These are phyloP conservation scores for Sporobolomyces phaffii DNA, from an alignment of 768 basidiomycete species.

Conservation along the genomic window DNA sequence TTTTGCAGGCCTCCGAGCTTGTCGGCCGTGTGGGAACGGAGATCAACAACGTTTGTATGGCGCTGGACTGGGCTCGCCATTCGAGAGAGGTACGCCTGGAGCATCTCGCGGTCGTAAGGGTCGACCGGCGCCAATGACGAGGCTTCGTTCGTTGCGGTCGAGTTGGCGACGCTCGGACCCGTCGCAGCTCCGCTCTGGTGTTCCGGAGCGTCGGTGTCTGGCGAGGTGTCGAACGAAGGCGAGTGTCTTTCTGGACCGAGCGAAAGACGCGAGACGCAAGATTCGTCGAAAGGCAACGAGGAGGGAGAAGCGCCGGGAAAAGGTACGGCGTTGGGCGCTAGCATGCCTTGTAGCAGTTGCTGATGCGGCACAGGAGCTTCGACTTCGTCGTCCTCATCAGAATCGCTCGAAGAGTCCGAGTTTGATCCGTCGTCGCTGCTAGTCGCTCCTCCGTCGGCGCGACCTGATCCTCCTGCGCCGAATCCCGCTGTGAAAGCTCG, in stretches of 20 bases:
- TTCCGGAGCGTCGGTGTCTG: conserved; percentile 40
- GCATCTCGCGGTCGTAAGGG: conserved; percentile 62
- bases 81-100: conserved; percentile 58
- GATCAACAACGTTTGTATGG: conserved; percentile 45
- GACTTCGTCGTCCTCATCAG: conserved; percentile 19
- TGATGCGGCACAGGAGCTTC: not conserved
- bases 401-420: not conserved
- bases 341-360: no score
- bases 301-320: not conserved
- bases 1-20: conserved; percentile 68
- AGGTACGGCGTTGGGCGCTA: no score
- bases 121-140: conserved; percentile 9
- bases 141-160: conserved; percentile 66
- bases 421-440: conserved; percentile 12
- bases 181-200: conserved; percentile 41
- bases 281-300: not conserved
- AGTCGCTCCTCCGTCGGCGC: conserved; percentile 46
- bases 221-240: conserved; percentile 25
- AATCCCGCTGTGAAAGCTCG: conserved; percentile 28
- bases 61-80: conserved; percentile 50
- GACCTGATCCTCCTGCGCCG: conserved; percentile 28
- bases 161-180: conserved; percentile 45
- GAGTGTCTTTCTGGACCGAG: conserved; percentile 19
- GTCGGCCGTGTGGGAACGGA: conserved; percentile 47
- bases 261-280: conserved; percentile 23